Conservation (phyloP, 2,329 filamentous ascomycete genomes). For the Zymoseptoria tritici region DNA sequence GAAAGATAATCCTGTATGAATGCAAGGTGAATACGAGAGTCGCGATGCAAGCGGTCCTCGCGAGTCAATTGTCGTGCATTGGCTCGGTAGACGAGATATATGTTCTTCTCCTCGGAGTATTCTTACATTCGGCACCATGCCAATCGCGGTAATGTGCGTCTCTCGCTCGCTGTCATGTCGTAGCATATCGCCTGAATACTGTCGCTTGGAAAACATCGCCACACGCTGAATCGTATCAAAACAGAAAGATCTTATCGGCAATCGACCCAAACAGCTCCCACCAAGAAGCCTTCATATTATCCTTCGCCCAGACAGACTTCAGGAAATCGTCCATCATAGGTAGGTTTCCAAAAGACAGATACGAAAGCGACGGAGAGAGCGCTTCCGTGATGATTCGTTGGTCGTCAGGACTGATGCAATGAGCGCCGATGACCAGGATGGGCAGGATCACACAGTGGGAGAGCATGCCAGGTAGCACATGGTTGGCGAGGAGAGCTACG, state of each 20-base stretch:
- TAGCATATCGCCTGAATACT: no score
- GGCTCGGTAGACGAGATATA: no score
- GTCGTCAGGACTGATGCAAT: slow-evolving; percentile 6
- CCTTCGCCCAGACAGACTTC: slow-evolving; percentile 6
- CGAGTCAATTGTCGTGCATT: no score
- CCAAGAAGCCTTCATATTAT: slow-evolving; percentile 6
- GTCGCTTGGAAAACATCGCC: neutral
- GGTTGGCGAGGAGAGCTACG: slow-evolving; percentile 5
- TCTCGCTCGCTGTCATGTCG: no score
- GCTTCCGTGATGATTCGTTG: slow-evolving; percentile 4
- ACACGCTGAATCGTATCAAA: neutral
- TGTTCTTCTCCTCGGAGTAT: no score
- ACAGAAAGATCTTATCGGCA: neutral
- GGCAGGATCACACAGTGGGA: slow-evolving; percentile 12
- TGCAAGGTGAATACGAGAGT: no score
- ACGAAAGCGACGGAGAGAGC: slow-evolving; percentile 9
- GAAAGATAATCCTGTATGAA: no score
- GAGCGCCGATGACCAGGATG: slow-evolving; percentile 10
- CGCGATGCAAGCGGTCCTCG: no score
- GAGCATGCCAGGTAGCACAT: slow-evolving; percentile 3
- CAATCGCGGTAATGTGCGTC: no score
- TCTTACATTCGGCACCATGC: no score
- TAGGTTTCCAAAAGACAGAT: slow-evolving; percentile 10
- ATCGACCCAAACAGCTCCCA: slow-evolving; percentile 8
- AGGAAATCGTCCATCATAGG: slow-evolving; percentile 11